Evolutionary conservation across 2,329 filamentous ascomycete species (phyloP).

Genomic region (Eurotiales sp.): DNA sequence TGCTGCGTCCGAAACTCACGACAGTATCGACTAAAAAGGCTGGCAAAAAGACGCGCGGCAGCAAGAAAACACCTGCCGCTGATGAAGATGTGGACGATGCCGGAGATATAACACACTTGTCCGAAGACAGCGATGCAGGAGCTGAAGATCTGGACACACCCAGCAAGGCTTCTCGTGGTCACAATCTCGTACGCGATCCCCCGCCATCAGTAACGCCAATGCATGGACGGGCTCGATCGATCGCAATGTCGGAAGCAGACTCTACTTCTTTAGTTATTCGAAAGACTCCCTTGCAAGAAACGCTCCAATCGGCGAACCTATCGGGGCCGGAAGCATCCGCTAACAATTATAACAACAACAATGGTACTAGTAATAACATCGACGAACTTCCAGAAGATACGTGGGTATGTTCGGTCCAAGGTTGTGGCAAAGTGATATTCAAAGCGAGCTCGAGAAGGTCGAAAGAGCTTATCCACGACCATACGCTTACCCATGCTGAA

Average conservation of each 20-base stretch:
- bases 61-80: background rate
- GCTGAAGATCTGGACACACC: slow-evolving; percentile 29
- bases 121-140: slow-evolving; percentile 28
- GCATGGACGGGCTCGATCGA: slow-evolving; percentile 28
- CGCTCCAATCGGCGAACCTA: slow-evolving; percentile 21
- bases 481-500: slow-evolving; percentile 31
- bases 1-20: slow-evolving; percentile 41
- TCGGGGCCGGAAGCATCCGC: slow-evolving; percentile 6
- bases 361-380: slow-evolving; percentile 9
- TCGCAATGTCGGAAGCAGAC: slow-evolving; percentile 25
- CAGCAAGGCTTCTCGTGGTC: slow-evolving; percentile 28
- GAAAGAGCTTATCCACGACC: slow-evolving; percentile 30
- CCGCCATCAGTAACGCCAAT: slow-evolving; percentile 26
- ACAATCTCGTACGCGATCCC: slow-evolving; percentile 31
- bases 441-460: slow-evolving; percentile 31
- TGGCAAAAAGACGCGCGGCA: slow-evolving; percentile 23
- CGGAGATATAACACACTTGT: slow-evolving; percentile 21
- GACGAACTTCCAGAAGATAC: slow-evolving; percentile 25
- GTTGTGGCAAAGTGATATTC: slow-evolving; percentile 29
- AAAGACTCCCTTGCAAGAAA: slow-evolving; percentile 29
- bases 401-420: slow-evolving; percentile 32
- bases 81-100: slow-evolving; percentile 10
- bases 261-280: slow-evolving; percentile 17
- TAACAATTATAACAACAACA: background rate
- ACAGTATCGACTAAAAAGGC: slow-evolving; percentile 39